Evolutionary conservation across 306 rosid species (phyloP).

Genomic region (Cicer yamashitae): DNA sequence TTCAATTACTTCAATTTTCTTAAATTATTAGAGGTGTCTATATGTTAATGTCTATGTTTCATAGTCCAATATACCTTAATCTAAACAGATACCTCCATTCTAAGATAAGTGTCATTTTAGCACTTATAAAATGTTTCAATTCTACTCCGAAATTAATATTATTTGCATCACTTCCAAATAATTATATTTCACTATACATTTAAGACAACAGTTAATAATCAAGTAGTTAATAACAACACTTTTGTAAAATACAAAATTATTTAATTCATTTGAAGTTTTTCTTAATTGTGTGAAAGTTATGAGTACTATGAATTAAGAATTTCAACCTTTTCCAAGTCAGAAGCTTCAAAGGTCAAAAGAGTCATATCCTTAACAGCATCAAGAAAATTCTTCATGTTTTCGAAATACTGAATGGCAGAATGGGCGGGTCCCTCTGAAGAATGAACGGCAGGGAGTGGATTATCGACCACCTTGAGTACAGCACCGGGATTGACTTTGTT

Average conservation of each 20-base stretch:
- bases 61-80: not conserved
- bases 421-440: slow-evolving; percentile 87
- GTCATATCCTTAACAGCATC: slow-evolving; percentile 87
- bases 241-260: too few species aligned
- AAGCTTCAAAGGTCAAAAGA: slow-evolving; percentile 94
- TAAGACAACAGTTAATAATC: too few species aligned
- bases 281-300: too few species aligned
- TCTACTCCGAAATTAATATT: too few species aligned
- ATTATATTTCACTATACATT: too few species aligned
- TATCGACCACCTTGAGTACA: slow-evolving; percentile 90
- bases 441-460: slow-evolving; percentile 64
- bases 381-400: slow-evolving; percentile 92
- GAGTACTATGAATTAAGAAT: not conserved
- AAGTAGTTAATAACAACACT: too few species aligned
- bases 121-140: too few species aligned
- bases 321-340: slow-evolving; percentile 89
- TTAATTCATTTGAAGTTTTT: too few species aligned
- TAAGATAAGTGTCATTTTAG: too few species aligned
- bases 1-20: not conserved
- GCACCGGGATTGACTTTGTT: slow-evolving; percentile 96
- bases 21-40: not conserved
- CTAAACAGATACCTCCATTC: not conserved
- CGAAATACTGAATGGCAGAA: slow-evolving; percentile 94
- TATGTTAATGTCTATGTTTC: not conserved
- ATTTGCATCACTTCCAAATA: too few species aligned